Evolutionary conservation across 2,329 filamentous ascomycete species (phyloP).

Genomic region (Fusarium udum): DNA sequence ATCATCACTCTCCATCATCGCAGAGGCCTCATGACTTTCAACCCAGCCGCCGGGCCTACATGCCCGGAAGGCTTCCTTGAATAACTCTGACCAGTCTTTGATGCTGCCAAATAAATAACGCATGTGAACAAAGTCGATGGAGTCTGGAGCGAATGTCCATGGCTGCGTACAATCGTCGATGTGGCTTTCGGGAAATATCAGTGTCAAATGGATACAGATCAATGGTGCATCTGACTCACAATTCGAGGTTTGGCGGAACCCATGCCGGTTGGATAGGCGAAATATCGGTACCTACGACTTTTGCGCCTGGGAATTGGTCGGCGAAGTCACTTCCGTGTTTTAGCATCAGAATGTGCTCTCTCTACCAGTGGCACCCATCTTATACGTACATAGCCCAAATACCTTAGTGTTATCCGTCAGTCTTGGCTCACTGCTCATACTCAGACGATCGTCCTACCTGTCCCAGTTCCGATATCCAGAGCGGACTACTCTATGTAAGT

Average conservation of each 20-base stretch:
- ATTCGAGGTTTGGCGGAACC: slow-evolving; percentile 20
- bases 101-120: slow-evolving; percentile 65
- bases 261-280: slow-evolving; percentile 59
- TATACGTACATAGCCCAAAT: slow-evolving; percentile 12
- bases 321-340: slow-evolving; percentile 56
- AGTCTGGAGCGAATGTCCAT: slow-evolving; percentile 41
- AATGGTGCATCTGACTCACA: neutral
- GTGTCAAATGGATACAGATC: fast-evolving
- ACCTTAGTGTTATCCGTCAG: neutral
- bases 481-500: neutral
- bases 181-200: neutral
- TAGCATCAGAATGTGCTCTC: neutral
- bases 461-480: slow-evolving; percentile 32
- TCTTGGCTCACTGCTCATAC: too few species aligned
- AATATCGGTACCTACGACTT: slow-evolving; percentile 62
- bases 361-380: neutral
- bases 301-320: slow-evolving; percentile 54
- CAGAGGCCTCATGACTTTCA: slow-evolving; percentile 43
- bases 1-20: slow-evolving; percentile 42
- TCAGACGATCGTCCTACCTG: neutral
- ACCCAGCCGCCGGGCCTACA: slow-evolving; percentile 63
- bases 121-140: slow-evolving; percentile 69
- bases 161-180: slow-evolving; percentile 44
- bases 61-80: slow-evolving; percentile 59
- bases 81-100: slow-evolving; percentile 62